These are phyloP conservation scores for Pichia sp. DNA, from an alignment of 1,139 yeast genomes.

Conservation along the genomic window DNA sequence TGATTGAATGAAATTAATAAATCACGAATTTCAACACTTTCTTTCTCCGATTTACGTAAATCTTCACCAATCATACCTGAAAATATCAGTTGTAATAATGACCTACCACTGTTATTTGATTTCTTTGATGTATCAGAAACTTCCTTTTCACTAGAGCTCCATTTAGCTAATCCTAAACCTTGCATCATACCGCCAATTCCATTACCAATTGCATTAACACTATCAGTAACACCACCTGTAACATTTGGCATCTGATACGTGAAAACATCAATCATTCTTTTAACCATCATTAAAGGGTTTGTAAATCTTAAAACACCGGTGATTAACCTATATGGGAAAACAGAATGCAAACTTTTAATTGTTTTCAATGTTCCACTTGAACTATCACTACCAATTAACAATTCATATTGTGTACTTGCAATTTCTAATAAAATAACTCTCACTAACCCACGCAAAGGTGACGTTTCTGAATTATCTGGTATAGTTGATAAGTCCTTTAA, in stretches of 20 bases:
- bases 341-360: slow-evolving; percentile 57
- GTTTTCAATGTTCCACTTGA: slow-evolving; percentile 69
- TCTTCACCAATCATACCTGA: slow-evolving; percentile 75
- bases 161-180: slow-evolving; percentile 10
- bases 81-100: slow-evolving; percentile 67
- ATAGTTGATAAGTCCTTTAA: background rate
- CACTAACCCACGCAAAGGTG: slow-evolving; percentile 59
- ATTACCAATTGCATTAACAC: slow-evolving; percentile 9
- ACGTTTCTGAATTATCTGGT: background rate
- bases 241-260: slow-evolving; percentile 59
- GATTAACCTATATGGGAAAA: slow-evolving; percentile 72
- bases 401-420: slow-evolving; percentile 75
- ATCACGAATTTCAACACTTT: slow-evolving; percentile 31
- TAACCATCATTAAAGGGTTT: slow-evolving; percentile 78
- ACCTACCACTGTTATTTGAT: slow-evolving; percentile 30
- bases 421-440: slow-evolving; percentile 79
- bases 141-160: slow-evolving; percentile 32
- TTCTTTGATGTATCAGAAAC: slow-evolving; percentile 23
- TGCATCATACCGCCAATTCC: slow-evolving; percentile 14
- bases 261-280: slow-evolving; percentile 69
- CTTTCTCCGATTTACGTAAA: slow-evolving; percentile 49
- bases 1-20: slow-evolving; percentile 1
- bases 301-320: slow-evolving; percentile 72
- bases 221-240: slow-evolving; percentile 32
- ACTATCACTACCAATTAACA: slow-evolving; percentile 73